These are phyloP conservation scores for Backusella parvicylindrica DNA, from an alignment of 192 early-diverging fungal genomes.

Conservation along the genomic window DNA sequence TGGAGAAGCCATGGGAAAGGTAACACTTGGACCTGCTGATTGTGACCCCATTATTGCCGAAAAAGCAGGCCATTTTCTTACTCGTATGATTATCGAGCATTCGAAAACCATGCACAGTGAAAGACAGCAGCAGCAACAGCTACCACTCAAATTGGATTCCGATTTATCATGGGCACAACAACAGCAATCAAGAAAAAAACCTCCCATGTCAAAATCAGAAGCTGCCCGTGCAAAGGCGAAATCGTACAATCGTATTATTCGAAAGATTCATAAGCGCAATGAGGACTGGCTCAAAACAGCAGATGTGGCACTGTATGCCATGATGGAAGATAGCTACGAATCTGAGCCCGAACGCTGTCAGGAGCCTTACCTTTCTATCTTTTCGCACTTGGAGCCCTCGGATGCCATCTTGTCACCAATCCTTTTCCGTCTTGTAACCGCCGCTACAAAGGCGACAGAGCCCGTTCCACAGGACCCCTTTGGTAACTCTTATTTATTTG, in stretches of 20 bases:
- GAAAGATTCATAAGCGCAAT: not conserved
- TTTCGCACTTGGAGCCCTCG: not conserved
- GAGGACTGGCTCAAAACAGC: conserved; percentile 5
- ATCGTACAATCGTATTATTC: conserved; percentile 19
- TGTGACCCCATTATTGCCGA: conserved; percentile 27
- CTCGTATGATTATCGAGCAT: conserved; percentile 25
- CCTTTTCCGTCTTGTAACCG: conserved; percentile 9
- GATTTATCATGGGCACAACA: not conserved
- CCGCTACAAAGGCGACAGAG: not conserved
- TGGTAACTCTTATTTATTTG: not conserved
- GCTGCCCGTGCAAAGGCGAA: conserved; percentile 18
- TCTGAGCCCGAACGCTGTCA: not conserved
- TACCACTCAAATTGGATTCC: not conserved
- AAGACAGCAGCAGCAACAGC: not conserved
- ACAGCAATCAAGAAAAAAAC: not conserved
- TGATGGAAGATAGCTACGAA: conserved; percentile 12
- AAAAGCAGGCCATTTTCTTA: conserved; percentile 21
- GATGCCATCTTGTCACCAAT: not conserved
- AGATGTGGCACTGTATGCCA: not conserved
- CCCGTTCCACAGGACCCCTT: not conserved
- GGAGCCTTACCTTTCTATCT: conserved; percentile 1
- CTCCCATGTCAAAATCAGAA: conserved; percentile 6
- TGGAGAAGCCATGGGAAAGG: conserved; percentile 33
- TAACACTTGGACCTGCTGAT: conserved; percentile 23
- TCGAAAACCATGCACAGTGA: conserved; percentile 12